Base-by-base conservation (phyloP, 495 filamentous ascomycete species). In the Eremomyces bilateralis region DNA sequence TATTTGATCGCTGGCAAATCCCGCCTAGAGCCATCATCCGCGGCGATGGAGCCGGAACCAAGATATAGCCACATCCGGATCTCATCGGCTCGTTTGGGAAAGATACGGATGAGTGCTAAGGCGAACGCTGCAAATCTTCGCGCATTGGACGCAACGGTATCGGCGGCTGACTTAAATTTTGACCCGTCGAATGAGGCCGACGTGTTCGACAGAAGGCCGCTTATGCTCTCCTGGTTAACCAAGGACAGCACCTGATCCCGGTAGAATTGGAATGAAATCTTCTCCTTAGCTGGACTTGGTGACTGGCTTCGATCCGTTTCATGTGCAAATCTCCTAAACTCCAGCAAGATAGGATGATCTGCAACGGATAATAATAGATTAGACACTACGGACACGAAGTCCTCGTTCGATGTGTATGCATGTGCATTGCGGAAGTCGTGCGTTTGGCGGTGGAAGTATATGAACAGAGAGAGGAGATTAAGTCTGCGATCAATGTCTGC, bases 11-110 rank as follows among this genome's bases (percentile, higher is more conserved):
- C 73, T 0, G 88, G 34, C 62, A 58, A 3, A 45, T 47, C 11
- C 48, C 15, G 6, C 6, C 50, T 5, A 52, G 46, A 46, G 13
- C 43, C 56, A 15, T n/a, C n/a, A n/a, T 62, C 63, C 2, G 41
- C 44, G 1, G 39, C 39, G 15, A 56, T 54, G 12, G 63, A 58
- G 8, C 78, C 72, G 20, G 82, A 82, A 0, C 81, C 76, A 11
- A 83, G 58, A 43, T 83, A 95, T 3, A 99, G 58, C 63, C 88
- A 90, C 80, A 95, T 91, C 1, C 84, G 75, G 34, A 95, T 90
- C 34, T 95, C 90, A 45, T 92, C 82, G 15, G 72, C 69, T 25
- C 70, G 64, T 5, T 66, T 62, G 15, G 84, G 88, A 43, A 99
- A 99, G 36, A 81, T 78, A 37, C 76, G 70, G 4, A 95, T 55